These are phyloP conservation scores for Spiromastix sp. DNA, from an alignment of 2,329 filamentous ascomycete genomes.

Conservation along the genomic window DNA sequence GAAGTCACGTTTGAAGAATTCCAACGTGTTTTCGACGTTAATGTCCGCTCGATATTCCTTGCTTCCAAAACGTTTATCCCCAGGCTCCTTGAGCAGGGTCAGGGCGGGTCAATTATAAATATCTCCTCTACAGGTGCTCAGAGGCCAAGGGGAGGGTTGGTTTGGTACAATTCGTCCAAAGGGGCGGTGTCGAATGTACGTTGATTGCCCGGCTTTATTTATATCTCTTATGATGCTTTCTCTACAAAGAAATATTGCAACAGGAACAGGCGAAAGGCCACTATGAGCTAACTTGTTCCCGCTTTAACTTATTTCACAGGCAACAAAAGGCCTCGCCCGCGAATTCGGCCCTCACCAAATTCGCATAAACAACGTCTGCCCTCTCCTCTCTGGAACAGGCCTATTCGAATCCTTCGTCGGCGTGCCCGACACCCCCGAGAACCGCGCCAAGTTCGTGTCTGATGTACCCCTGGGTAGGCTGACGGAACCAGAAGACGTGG, in stretches of 20 bases:
- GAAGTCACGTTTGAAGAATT: constrained; percentile 35
- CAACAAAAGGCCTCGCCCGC: constrained; percentile 57
- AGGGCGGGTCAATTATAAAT: constrained; percentile 35
- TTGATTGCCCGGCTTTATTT: constrained; percentile 1
- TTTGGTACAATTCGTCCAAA: constrained; percentile 38
- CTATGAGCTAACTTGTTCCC: not conserved
- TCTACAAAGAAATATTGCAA: no score
- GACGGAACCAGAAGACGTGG: constrained; percentile 49
- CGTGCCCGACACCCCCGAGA: constrained; percentile 35
- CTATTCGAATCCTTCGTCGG: constrained; percentile 41
- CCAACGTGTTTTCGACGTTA: constrained; percentile 34
- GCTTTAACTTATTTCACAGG: constrained; percentile 24
- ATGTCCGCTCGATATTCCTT: constrained; percentile 33
- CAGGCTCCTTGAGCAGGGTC: constrained; percentile 27
- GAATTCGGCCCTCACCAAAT: constrained; percentile 65
- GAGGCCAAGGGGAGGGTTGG: constrained; percentile 32
- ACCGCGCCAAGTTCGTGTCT: constrained; percentile 32
- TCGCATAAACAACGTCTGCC: constrained; percentile 62
- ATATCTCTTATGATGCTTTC: no score
- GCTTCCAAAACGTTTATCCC: constrained; percentile 25
- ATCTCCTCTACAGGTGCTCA: constrained; percentile 34
- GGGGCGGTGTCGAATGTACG: constrained; percentile 34
- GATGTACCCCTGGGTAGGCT: constrained; percentile 35
- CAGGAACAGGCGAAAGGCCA: no score
- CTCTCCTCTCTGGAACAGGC: constrained; percentile 56